Conservation (phyloP, 345 rosid genomes). For the Salix udensis region DNA sequence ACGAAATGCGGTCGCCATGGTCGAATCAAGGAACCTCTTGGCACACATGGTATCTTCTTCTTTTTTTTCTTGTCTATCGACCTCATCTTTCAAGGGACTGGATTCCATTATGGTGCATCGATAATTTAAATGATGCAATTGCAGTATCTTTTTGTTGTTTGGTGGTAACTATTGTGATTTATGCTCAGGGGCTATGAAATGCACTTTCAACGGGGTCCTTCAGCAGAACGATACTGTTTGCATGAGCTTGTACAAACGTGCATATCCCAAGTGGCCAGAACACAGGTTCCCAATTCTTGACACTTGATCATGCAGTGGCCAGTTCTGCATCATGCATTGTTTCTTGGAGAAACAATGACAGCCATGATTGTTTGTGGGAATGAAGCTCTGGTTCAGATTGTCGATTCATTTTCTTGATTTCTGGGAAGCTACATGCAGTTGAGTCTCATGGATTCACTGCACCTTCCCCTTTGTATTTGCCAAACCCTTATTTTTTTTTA, state of each 20-base stretch:
- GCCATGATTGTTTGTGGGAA: slow-evolving; percentile 39
- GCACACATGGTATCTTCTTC: slow-evolving; percentile 74
- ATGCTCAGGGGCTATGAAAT: slow-evolving; percentile 76
- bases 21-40: slow-evolving; percentile 89
- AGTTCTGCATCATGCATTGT: slow-evolving; percentile 1
- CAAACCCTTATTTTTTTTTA: background rate
- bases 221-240: slow-evolving; percentile 89
- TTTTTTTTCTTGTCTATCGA: background rate
- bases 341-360: slow-evolving; percentile 13
- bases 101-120: background rate
- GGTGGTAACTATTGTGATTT: background rate
- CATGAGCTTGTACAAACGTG: slow-evolving; percentile 85
- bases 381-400: slow-evolving; percentile 79
- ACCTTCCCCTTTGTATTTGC: background rate
- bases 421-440: slow-evolving; percentile 10
- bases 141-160: background rate
- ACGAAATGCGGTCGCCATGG: slow-evolving; percentile 81
- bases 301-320: slow-evolving; percentile 27
- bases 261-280: slow-evolving; percentile 89
- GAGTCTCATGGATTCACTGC: background rate
- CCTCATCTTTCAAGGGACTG: background rate
- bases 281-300: slow-evolving; percentile 52
- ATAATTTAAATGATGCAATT: background rate
- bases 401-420: slow-evolving; percentile 21
- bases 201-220: slow-evolving; percentile 73